Base-by-base conservation (phyloP, 441 rosid species). In the Geranium incanum region DNA sequence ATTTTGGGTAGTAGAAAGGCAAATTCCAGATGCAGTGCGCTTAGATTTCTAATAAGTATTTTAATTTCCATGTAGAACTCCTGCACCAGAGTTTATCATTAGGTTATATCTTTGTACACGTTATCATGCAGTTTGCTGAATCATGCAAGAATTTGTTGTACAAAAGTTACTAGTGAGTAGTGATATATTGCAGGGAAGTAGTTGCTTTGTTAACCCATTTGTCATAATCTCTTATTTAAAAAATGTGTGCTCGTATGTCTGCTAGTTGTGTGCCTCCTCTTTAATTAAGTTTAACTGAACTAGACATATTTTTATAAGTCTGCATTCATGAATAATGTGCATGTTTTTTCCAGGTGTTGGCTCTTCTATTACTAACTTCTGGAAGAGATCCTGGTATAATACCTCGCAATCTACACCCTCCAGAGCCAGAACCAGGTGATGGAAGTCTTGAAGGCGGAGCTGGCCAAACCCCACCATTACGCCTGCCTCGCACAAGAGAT, bases 371-470 rank as follows among this genome's bases (percentile, higher is more conserved):
- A 59, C 81, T 92, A 75, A 86, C 99, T 33, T 90, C 99, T 9
- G 99, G 88, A 81, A 89, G 98, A 84, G 99, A 95, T 82, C 99
- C 99, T 36, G 99, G 99, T 66, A 89, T 95, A 70, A 74, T 89
- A 76, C 92, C 97, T 5, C 93, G 97, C 37, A 92, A 88, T 78
- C 71, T 86, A 39, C 88, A 88, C 43, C 99, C 98, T 71, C 98
- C 97, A 1, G 99, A 95, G 65, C 93, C 85, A 55, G 95, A 90
- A 74, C 80, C 80, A 73, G 81, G 74, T 82, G 97, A 86, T 74
- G 86, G 84, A 36, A 80, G 52, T 74, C 77, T 75, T 36, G 93
- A 89, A 75, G 75, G 72, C 0, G 86, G 82, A 65, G 81, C 79
- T 68, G 85, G 87, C 66, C 91, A 79, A 75, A 89, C 95, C 60